Evolutionary conservation across 2,329 filamentous ascomycete genomes (phyloP).

Genomic region (Colletotrichum kahawae): DNA sequence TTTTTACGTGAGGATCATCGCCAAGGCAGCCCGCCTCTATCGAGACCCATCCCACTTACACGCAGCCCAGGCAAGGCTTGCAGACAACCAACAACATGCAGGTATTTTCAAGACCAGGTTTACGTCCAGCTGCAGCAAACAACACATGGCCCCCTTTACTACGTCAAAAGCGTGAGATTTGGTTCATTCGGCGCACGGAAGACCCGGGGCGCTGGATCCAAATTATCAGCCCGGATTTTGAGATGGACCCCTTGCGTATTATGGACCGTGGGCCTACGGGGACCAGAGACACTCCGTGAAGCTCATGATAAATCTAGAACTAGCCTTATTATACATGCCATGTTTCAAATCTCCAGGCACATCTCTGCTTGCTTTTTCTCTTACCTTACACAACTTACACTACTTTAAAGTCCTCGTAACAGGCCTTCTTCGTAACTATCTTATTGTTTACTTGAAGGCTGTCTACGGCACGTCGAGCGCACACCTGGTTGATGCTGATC

Average conservation of each 20-base stretch:
- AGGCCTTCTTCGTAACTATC: not conserved
- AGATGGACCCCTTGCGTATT: slow-evolving; percentile 18
- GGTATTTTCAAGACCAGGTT: not conserved
- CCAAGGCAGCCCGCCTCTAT: slow-evolving; percentile 4
- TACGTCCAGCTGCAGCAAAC: not conserved
- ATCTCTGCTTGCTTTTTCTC: not conserved
- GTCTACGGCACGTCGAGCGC: not conserved
- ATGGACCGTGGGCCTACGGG: not conserved
- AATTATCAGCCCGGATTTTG: slow-evolving; percentile 3
- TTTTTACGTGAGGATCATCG: slow-evolving; percentile 5
- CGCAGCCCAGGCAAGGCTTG: not conserved
- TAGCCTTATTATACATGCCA: not conserved
- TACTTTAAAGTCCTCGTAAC: not conserved
- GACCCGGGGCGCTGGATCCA: slow-evolving; percentile 7
- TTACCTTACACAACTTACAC: not conserved
- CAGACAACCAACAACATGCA: not conserved
- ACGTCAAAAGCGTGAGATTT: not conserved
- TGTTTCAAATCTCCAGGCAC: not conserved
- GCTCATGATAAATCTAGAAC: slow-evolving; percentile 11
- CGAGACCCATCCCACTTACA: slow-evolving; percentile 8
- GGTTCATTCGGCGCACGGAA: not conserved
- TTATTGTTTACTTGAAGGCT: not conserved
- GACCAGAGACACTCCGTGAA: not conserved
- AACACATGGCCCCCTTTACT: not conserved
- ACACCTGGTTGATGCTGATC: slow-evolving; percentile 18